These are phyloP conservation scores for Erigeron canadensis DNA, from an alignment of 129 eudicot genomes.

Conservation along the genomic window DNA sequence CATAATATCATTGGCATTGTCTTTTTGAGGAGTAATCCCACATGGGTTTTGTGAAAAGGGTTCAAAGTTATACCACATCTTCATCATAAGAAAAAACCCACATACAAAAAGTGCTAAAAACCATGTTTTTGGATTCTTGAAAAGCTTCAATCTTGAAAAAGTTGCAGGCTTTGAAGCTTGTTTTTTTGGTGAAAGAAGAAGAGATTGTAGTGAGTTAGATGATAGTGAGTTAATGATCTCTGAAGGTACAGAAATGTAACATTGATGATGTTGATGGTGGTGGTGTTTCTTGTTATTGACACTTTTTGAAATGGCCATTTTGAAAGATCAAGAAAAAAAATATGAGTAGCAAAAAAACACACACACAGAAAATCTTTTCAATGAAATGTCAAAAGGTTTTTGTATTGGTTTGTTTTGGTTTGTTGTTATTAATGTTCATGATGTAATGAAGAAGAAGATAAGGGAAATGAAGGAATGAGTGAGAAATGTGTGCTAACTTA, in stretches of 20 bases:
- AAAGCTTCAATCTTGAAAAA: conserved; percentile 36
- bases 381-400: conserved; percentile 16
- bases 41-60: conserved; percentile 66
- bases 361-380: not conserved
- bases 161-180: conserved; percentile 31
- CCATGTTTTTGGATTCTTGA: conserved; percentile 60
- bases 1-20: too few relatives aligned
- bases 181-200: conserved; percentile 67
- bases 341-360: not conserved
- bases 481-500: conserved; percentile 29
- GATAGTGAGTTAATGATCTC: conserved; percentile 74
- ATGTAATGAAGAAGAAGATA: conserved; percentile 25
- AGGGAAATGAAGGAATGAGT: conserved; percentile 23
- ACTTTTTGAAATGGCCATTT: conserved; percentile 60
- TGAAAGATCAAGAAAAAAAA: conserved; percentile 6
- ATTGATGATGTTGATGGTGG: conserved; percentile 40
- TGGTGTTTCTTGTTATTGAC: conserved; percentile 47
- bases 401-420: not conserved
- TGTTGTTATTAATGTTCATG: conserved; percentile 18
- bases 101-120: conserved; percentile 39
- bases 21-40: conserved; percentile 33
- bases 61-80: conserved; percentile 56
- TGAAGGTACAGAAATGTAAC: conserved; percentile 81
- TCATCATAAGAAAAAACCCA: conserved; percentile 54
- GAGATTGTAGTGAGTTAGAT: conserved; percentile 67